These are phyloP conservation scores for Chenopodium formosanum DNA, from an alignment of 148 eudicot species.

Conservation along the genomic window DNA sequence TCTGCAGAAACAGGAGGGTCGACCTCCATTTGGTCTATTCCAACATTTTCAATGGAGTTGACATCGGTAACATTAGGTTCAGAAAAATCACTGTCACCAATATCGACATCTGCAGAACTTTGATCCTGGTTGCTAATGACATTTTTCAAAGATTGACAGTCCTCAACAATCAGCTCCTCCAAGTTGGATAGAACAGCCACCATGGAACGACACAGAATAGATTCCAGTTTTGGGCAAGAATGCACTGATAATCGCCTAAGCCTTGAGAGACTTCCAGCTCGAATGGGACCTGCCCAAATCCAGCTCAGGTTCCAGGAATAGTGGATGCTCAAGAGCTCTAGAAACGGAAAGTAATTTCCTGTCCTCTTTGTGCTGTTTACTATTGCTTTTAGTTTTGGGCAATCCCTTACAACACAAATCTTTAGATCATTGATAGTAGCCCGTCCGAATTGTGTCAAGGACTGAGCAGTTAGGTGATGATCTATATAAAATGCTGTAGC, in stretches of 20 bases:
- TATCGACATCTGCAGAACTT: not conserved
- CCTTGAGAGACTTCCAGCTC: conserved; percentile 18
- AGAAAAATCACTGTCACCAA: not conserved
- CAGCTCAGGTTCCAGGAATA: conserved; percentile 18
- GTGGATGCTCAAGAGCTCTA: conserved; percentile 25
- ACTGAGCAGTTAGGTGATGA: conserved; percentile 18
- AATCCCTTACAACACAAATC: conserved; percentile 26
- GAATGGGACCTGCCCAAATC: conserved; percentile 25
- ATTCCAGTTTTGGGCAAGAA: conserved; percentile 23
- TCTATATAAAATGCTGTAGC: conserved; percentile 27
- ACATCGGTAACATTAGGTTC: not conserved
- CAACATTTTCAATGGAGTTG: not conserved
- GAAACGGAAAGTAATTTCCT: conserved; percentile 10
- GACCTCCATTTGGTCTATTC: not conserved
- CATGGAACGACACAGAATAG: conserved; percentile 8
- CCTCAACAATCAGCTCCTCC: conserved; percentile 25
- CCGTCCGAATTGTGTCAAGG: conserved; percentile 18
- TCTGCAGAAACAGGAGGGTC: not conserved
- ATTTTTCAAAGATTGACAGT: conserved; percentile 18
- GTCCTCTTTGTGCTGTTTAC: not conserved
- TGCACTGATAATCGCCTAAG: conserved; percentile 21
- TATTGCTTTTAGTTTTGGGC: conserved; percentile 14
- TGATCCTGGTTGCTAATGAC: conserved; percentile 3
- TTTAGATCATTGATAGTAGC: conserved; percentile 8
- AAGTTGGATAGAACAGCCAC: conserved; percentile 15